A percentile compares a stretch with the other conserved stretches of the same genome.
phyloP scores from a whole-genome alignment of 345 rosid species.

The Syzygium aqueum region DNA sequence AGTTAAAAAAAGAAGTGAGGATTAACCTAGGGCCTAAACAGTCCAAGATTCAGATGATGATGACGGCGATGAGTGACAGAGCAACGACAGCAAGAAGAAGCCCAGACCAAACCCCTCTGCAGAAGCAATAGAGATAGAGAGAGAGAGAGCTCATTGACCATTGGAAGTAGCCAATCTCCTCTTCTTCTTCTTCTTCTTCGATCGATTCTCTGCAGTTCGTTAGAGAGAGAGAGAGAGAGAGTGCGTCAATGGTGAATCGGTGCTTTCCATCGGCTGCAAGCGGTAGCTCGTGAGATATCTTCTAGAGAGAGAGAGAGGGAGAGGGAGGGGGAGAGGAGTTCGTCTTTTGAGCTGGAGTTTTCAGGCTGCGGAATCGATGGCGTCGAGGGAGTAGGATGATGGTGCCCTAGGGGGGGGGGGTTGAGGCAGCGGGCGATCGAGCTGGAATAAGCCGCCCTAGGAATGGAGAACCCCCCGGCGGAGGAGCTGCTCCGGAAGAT shows the following conservation, averaged over 20 bases:
- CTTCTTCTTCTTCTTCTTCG: not conserved
- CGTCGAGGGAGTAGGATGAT: not conserved
- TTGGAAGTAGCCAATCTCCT: not conserved
- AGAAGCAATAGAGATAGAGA: not conserved
- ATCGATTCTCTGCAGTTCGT: not conserved
- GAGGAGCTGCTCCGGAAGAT: constrained; percentile 82
- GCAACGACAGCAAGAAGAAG: not conserved
- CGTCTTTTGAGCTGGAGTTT: not conserved
- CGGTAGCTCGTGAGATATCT: not conserved
- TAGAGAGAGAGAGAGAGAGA: not conserved
- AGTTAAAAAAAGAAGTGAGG: not conserved
- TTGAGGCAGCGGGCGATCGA: too few species aligned
- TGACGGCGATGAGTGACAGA: not conserved
- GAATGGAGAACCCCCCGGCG: constrained; percentile 62
- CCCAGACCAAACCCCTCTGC: not conserved
- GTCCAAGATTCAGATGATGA: not conserved
- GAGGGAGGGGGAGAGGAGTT: not conserved
- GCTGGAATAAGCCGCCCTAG: not conserved
- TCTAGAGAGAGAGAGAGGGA: not conserved
- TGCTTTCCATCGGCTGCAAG: not conserved
- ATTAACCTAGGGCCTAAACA: not conserved
- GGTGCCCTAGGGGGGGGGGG: not conserved
- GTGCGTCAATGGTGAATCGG: not conserved
- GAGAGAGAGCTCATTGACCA: not conserved
- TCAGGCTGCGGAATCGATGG: not conserved